Evolutionary conservation across 805 yeast genomes (phyloP), one percentile per base, ranked within the genome.

Genomic region (Candida ortonii): DNA sequence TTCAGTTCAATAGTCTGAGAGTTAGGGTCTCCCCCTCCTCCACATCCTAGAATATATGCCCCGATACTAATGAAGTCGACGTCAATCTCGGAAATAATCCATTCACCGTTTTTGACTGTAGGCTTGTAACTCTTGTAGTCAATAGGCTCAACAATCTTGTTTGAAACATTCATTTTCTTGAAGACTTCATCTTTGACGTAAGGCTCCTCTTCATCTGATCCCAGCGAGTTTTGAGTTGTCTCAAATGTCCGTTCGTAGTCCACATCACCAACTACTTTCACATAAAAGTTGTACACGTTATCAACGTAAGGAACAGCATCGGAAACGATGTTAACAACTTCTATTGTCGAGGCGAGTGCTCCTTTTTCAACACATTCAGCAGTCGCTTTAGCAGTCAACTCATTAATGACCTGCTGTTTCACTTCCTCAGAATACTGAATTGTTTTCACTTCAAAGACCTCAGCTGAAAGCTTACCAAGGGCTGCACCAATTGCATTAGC

Each of bases 401-500:
- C 39, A 17, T 52, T 38, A 18, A 53, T 21, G n/a, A 44, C 44
- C 5, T 22, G 21, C 10, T 46, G 48, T 28, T 41, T 7, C 10
- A 26, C 17, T 5, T 22, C 24, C 22, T 17, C 17, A n/a, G n/a
- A n/a, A n/a, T n/a, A n/a, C 16, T 30, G 26, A 10, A 30, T 16
- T 9, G 26, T 22, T 16, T 20, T 30, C 16, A 30, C 33, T 12
- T 30, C 33, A n/a, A 26, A 30, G 22, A 30, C 17, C 21, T 30
- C 33, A 5, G 33, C 27, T 13, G 71, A 62, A 2, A 69, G 51
- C 40, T 67, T 67, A 10, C 70, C 71, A 43, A 67, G 44, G 7
- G 72, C 73, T 18, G 73, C 71, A 30, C 73, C 73, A 33, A 70
- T 66, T 5, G 75, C 76, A 51, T 70, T 70, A 3, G 73, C 73